Percentiles rank a stretch among this genome's conserved stretches.
Conservation (phyloP, 371 early-diverging fungal genomes). For the Apophysomyces sp. region DNA sequence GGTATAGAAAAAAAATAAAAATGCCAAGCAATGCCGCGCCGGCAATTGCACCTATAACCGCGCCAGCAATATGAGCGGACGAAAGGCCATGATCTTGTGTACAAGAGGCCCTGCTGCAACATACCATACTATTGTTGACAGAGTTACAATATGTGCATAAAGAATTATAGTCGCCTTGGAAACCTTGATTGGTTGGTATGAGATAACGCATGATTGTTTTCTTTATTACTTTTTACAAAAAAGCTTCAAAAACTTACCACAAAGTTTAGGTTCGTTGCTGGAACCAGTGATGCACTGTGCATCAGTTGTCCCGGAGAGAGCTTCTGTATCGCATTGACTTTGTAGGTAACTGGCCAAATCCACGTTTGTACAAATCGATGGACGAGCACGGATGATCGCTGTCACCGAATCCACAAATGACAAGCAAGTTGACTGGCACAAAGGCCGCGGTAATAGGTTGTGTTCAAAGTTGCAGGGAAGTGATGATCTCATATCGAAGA, state of each 20-base stretch:
- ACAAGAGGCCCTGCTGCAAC: neutral
- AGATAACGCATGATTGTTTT: neutral
- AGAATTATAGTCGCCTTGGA: conserved; percentile 10
- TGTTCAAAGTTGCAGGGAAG: conserved; percentile 18
- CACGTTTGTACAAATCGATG: conserved; percentile 7
- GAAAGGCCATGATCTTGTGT: neutral
- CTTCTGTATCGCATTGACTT: conserved; percentile 26
- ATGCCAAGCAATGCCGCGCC: neutral
- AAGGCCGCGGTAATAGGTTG: conserved; percentile 11
- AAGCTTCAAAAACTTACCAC: neutral
- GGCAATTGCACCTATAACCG: neutral
- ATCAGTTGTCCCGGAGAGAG: conserved; percentile 9
- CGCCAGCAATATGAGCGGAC: neutral
- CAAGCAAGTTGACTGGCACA: conserved; percentile 15
- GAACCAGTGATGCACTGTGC: neutral
- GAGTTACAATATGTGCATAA: conserved; percentile 26
- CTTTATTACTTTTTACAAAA: too few species aligned
- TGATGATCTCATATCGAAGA: neutral
- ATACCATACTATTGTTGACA: neutral
- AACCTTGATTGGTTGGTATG: conserved; percentile 9
- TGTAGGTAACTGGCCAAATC: conserved; percentile 2
- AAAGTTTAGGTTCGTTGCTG: neutral
- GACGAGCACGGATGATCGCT: conserved; percentile 10
- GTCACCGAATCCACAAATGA: conserved; percentile 6
- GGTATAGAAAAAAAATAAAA: neutral